phyloP scores from a whole-genome alignment of 2,329 filamentous ascomycete genomes.

The Venturia aucupariae region DNA sequence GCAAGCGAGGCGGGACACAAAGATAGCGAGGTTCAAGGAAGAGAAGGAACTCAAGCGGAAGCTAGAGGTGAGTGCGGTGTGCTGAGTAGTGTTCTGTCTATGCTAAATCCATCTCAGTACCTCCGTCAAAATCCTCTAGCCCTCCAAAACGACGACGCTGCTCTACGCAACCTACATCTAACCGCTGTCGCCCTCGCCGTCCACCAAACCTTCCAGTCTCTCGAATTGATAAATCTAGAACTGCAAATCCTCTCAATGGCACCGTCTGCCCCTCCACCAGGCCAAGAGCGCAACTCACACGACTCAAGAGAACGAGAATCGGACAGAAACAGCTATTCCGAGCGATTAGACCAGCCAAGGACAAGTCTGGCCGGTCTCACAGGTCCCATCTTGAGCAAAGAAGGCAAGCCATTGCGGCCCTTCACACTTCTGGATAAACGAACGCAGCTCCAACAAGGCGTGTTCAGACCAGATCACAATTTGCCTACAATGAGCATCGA shows the following conservation, averaged over 20 bases:
- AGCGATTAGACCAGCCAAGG: conserved; percentile 61
- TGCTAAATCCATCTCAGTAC: conserved; percentile 36
- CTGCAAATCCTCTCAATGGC: conserved; percentile 70
- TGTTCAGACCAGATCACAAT: conserved; percentile 87
- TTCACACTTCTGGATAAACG: conserved; percentile 78
- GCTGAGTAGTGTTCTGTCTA: conserved; percentile 14
- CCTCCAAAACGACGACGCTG: conserved; percentile 70
- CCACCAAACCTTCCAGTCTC: conserved; percentile 72
- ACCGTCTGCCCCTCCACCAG: conserved; percentile 42
- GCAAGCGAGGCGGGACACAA: conserved; percentile 64
- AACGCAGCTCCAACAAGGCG: conserved; percentile 64
- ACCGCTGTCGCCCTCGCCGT: conserved; percentile 63
- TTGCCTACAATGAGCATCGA: conserved; percentile 97
- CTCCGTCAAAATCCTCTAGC: conserved; percentile 49
- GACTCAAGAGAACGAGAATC: conserved; percentile 23
- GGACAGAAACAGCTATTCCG: conserved; percentile 50
- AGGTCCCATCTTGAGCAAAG: conserved; percentile 65
- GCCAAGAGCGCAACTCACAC: conserved; percentile 34
- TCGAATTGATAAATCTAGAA: conserved; percentile 84
- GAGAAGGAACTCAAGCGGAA: conserved; percentile 80
- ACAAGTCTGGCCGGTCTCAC: conserved; percentile 34
- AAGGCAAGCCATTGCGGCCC: conserved; percentile 79
- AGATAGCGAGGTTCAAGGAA: conserved; percentile 74
- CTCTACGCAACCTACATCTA: conserved; percentile 69
- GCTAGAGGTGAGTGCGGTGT: conserved; percentile 50